These are phyloP conservation scores for Fistulinella prunicolor DNA, from an alignment of 768 basidiomycete genomes.

Conservation along the genomic window DNA sequence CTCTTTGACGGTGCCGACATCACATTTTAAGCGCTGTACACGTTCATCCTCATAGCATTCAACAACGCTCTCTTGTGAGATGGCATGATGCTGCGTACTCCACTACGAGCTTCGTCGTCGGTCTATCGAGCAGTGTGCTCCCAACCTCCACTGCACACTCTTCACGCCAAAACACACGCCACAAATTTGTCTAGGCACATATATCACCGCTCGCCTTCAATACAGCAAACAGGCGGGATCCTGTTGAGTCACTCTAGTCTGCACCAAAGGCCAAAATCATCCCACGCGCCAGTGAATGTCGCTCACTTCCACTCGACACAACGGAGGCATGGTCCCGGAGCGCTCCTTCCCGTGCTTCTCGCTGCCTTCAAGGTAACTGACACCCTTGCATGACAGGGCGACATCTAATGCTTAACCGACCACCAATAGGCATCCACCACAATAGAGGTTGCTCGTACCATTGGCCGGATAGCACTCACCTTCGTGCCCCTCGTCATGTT, in stretches of 20 bases:
- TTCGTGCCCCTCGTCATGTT: slow-evolving; percentile 69
- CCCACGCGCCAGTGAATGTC: neutral
- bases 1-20: slow-evolving; percentile 1
- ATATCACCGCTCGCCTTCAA: neutral
- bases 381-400: neutral
- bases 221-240: slow-evolving; percentile 2
- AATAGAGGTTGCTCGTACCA: slow-evolving; percentile 66
- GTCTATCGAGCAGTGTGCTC: neutral
- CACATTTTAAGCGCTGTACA: slow-evolving; percentile 3
- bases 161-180: neutral
- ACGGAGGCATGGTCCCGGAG: slow-evolving; percentile 21
- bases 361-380: slow-evolving; percentile 57
- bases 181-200: neutral
- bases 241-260: slow-evolving; percentile 6
- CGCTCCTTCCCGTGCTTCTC: slow-evolving; percentile 52
- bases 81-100: slow-evolving; percentile 55
- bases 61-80: slow-evolving; percentile 22
- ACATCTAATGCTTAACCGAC: neutral
- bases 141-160: neutral
- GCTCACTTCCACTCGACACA: slow-evolving; percentile 43
- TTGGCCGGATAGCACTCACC: slow-evolving; percentile 68
- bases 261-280: slow-evolving; percentile 3
- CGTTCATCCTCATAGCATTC: neutral
- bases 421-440: slow-evolving; percentile 64
- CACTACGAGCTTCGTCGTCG: slow-evolving; percentile 5